Evolutionary conservation across 2,329 filamentous ascomycete genomes (phyloP), one percentile per base, ranked within the genome.

Genomic region (Amesomyces nigricolor): DNA sequence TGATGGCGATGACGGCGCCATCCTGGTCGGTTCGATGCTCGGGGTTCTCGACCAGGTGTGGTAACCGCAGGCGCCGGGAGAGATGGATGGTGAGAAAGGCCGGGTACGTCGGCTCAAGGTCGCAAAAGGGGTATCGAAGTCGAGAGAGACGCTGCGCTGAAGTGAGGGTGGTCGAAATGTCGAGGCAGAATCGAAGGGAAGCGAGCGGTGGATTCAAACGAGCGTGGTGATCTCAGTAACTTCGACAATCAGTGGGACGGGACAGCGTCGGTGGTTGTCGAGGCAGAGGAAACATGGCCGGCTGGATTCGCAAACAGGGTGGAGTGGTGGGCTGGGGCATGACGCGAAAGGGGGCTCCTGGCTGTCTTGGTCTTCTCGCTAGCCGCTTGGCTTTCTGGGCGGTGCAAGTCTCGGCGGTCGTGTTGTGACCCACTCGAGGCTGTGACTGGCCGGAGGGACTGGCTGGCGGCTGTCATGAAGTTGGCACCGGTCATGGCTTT

Each of bases 311-410:
- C 32, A 29, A 17, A 50, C 48, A 49, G 44, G 51, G 50, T 47
- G 48, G 55, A 52, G 44, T 17, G 39, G 49, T 8, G 48, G 50
- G 50, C 10, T 13, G 42, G 47, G 47, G 32, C 52, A 59, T 61
- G 61, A 61, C 57, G 57, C 58, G 59, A 59, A 52, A 56, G 56
- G 54, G 51, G 46, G 44, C 29, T 53, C 39, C 48, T 49, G 37
- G 46, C 40, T 45, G 44, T 39, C 43, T 58, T 47, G 48, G 49
- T 56, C 37, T 37, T 59, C 59, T 58, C 52, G 55, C 54, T 48
- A 51, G 54, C 32, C 55, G 51, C 60, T 62, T 63, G 57, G 59
- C 52, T 51, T 48, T 53, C 51, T 55, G 38, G 54, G 57, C 55
- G 38, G 53, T 54, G 54, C 54, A 53, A n/a, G 26, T 8, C 50